Conservation (phyloP, 805 yeast species). For the Osmozyma mogii region DNA sequence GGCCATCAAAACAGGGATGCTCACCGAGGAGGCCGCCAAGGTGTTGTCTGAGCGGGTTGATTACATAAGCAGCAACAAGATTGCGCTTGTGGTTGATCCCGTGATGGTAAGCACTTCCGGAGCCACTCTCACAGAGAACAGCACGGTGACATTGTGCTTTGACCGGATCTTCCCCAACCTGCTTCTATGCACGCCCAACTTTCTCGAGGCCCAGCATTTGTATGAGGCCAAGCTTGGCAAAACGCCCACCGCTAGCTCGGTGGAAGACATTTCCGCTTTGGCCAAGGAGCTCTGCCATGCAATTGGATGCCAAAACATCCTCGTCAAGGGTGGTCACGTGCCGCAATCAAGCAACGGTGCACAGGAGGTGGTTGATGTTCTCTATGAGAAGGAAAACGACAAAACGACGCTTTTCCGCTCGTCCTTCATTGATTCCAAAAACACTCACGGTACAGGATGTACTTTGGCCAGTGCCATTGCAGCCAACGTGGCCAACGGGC, state of each 20-base stretch:
- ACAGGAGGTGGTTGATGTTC: constrained; percentile 41
- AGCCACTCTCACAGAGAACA: constrained; percentile 41
- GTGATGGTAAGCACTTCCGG: constrained; percentile 84
- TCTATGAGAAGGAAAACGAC: constrained; percentile 37
- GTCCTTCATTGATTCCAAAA: constrained; percentile 34
- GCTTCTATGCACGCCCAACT: constrained; percentile 66
- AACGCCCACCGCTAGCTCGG: constrained; percentile 13
- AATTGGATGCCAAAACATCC: constrained; percentile 42
- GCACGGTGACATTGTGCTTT: constrained; percentile 38
- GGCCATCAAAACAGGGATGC: constrained; percentile 76
- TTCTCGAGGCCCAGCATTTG: constrained; percentile 51
- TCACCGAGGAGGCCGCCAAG: constrained; percentile 46
- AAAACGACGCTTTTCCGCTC: constrained; percentile 40
- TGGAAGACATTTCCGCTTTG: constrained; percentile 29
- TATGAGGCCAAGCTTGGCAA: constrained; percentile 13
- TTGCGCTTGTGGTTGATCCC: constrained; percentile 63
- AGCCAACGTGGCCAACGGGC: constrained; percentile 58
- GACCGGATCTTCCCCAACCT: constrained; percentile 42
- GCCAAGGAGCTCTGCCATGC: constrained; percentile 16
- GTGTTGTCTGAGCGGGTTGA: constrained; percentile 33
- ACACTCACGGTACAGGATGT: constrained; percentile 90
- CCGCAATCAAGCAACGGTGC: constrained; percentile 18
- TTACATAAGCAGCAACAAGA: constrained; percentile 16
- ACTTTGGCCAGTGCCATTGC: constrained; percentile 77
- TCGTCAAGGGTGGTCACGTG: constrained; percentile 78